Evolutionary conservation across 148 eudicot genomes (phyloP).

Genomic region (Vaccinium macrocarpon): DNA sequence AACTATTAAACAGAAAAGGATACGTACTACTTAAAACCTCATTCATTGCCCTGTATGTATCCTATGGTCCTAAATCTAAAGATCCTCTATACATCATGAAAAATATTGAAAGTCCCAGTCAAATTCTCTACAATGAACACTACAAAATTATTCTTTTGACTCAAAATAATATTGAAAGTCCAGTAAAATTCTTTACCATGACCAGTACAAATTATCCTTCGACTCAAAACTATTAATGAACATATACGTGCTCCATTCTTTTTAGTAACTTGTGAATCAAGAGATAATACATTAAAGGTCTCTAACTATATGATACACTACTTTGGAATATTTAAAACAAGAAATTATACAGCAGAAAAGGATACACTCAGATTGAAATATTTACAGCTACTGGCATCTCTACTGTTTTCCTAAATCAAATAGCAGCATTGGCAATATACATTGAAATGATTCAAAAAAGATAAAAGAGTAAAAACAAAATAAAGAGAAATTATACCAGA

Average conservation of each 20-base stretch:
- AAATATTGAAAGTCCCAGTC: not conserved
- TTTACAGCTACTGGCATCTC: not conserved
- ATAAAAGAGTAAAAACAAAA: not conserved
- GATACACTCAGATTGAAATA: not conserved
- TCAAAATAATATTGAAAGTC: not conserved
- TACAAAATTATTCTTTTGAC: not conserved
- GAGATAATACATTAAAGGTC: not conserved
- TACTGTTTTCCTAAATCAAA: not conserved
- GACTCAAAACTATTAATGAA: not conserved
- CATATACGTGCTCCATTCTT: not conserved
- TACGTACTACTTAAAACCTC: not conserved
- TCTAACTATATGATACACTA: not conserved
- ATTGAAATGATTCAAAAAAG: not conserved
- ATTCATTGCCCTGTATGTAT: not conserved
- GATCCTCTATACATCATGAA: not conserved
- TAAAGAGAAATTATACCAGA: slow-evolving; percentile 53
- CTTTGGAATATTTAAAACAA: not conserved
- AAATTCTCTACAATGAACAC: not conserved
- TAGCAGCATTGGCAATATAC: not conserved
- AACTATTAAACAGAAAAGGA: not conserved
- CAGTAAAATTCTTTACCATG: not conserved
- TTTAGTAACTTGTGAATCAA: not conserved
- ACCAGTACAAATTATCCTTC: not conserved
- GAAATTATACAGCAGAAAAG: not conserved
- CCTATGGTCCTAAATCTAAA: not conserved